These are phyloP conservation scores for Ustanciosporium gigantosporum DNA, from an alignment of 1,284 basidiomycete genomes.

Conservation along the genomic window DNA sequence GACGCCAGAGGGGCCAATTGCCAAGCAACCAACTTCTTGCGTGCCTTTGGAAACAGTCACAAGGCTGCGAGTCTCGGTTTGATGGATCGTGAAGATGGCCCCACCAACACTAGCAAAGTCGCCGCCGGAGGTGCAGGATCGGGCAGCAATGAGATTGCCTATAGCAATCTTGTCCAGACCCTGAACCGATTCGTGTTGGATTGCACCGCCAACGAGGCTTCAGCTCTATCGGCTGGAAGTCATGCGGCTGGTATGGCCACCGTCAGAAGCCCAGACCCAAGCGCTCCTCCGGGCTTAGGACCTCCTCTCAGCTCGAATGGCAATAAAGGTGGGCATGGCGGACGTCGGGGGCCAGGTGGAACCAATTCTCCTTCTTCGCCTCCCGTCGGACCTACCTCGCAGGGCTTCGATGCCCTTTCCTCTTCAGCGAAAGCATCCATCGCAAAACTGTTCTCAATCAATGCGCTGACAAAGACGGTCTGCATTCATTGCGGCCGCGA, in stretches of 20 bases:
- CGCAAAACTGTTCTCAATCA: conserved; percentile 27
- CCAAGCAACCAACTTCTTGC: conserved; percentile 94
- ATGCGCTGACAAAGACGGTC: conserved; percentile 63
- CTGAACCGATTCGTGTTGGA: conserved; percentile 94
- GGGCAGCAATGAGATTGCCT: conserved; percentile 60
- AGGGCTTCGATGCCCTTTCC: neutral
- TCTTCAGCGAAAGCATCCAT: conserved; percentile 5
- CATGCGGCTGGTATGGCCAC: neutral
- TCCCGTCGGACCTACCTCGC: neutral
- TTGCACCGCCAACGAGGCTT: conserved; percentile 39
- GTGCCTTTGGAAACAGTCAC: conserved; percentile 75
- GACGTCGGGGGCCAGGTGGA: neutral
- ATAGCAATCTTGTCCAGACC: conserved; percentile 85
- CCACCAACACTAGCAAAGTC: conserved; percentile 66
- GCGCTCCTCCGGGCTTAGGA: conserved; percentile 28
- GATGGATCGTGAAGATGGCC: conserved; percentile 76
- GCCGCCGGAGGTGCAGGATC: conserved; percentile 1
- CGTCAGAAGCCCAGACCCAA: neutral
- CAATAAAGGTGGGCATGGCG: no score
- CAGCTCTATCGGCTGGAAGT: neutral
- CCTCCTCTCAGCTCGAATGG: conserved; percentile 29
- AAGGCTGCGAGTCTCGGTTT: conserved; percentile 85
- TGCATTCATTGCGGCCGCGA: conserved; percentile 80
- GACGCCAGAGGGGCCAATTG: conserved; percentile 93
- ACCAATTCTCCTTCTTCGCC: conserved; percentile 5